Base-by-base conservation (phyloP, 306 rosid species). In the Castanea sativa region DNA sequence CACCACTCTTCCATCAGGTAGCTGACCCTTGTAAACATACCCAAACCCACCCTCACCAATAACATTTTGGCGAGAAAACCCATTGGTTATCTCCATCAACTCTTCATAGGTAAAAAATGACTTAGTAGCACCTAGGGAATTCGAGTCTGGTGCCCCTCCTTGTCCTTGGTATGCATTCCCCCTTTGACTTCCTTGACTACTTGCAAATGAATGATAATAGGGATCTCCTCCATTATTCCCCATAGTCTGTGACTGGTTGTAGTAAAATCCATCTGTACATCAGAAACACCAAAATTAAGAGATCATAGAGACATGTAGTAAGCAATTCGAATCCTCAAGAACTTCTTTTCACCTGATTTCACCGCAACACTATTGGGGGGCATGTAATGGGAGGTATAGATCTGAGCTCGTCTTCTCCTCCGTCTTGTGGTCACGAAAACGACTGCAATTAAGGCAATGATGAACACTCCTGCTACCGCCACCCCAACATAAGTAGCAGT, bases 41-140 rank as follows among this genome's bases (percentile, higher is more conserved):
- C 99, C 99, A 70, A 95, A 95, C 55, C 98, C 99, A 5, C 99
- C 99, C 74, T 93, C 96, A 8, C 99, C 98, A 2, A 95, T 83
- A 41, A 93, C 84, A 57, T 91, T 90, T 72, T 91, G 87, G 2
- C 84, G 63, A 3, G 96, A 85, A 83, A 95, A 95, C 10, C 90
- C 91, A 9, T 78, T 69, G 1, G 98, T 95, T 27, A 95, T 83
- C 76, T 91, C 96, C 79, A 71, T 79, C 77, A 91, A 1, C 69
- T 88, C 87, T 53, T 90, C 98, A 58, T 90, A 95, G 83, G 87
- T 89, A 76, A 88, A 96, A 79, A 82, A 76, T 12, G 81, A 73
- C 61, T 85, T 88, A 6, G 85, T 79, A 51, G 27, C 73, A 35
- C 79, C 76, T 71, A 84, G 43, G 75, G 79, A 75, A 3, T 77